phyloP scores from a whole-genome alignment of 2,329 filamentous ascomycete species.

The Pseudogymnoascus sp. region DNA sequence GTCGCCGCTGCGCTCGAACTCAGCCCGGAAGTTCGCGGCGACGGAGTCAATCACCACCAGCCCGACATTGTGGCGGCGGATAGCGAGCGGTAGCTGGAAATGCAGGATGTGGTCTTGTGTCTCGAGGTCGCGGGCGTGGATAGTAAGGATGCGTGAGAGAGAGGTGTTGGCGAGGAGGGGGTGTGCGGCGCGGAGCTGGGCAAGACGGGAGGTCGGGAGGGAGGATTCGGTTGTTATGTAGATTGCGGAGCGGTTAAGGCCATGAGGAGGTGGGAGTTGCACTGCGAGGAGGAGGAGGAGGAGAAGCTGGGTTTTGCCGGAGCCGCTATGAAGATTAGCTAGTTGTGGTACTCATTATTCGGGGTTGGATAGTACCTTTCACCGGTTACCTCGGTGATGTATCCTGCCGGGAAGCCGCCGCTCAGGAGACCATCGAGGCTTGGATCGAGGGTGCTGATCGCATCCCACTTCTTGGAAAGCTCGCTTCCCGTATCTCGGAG shows the following conservation, averaged over 20 bases:
- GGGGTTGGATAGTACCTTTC: constrained; percentile 55
- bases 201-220: constrained; percentile 72
- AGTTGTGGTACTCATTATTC: constrained; percentile 13
- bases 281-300: constrained; percentile 75
- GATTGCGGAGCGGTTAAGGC: constrained; percentile 66
- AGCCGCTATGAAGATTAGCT: constrained; percentile 48
- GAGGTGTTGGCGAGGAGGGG: constrained; percentile 41
- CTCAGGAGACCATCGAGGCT: constrained; percentile 63
- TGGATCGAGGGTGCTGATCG: constrained; percentile 75
- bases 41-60: constrained; percentile 85
- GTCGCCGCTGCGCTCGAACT: constrained; percentile 60
- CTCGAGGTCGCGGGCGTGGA: constrained; percentile 59
- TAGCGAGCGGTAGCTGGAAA: constrained; percentile 84
- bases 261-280: constrained; percentile 69
- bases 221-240: constrained; percentile 93
- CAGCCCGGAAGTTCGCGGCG: constrained; percentile 90
- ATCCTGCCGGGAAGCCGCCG: constrained; percentile 74
- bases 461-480: constrained; percentile 39
- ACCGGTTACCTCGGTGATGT: constrained; percentile 82
- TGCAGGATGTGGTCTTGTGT: constrained; percentile 90
- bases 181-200: constrained; percentile 68
- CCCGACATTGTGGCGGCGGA: constrained; percentile 68
- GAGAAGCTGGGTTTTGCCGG: constrained; percentile 91
- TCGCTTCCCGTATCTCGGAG: constrained; percentile 31
- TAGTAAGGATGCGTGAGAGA: constrained; percentile 32